A percentile compares a stretch with the other conserved stretches of the same genome.
phyloP scores from a whole-genome alignment of 2,329 filamentous ascomycete genomes.

The Fusarium tanahbumbuense region DNA sequence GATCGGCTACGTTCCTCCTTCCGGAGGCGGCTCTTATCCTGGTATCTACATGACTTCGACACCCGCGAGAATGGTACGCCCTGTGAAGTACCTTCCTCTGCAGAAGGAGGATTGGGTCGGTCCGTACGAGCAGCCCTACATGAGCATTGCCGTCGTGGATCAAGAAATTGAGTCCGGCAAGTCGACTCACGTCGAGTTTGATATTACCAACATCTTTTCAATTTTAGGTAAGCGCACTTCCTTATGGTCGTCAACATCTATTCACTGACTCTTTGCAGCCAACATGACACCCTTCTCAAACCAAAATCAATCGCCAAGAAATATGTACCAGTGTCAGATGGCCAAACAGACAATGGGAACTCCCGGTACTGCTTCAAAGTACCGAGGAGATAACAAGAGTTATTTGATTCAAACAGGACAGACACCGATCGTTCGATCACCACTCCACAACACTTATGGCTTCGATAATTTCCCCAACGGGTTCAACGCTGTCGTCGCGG shows the following conservation, averaged over 20 bases:
- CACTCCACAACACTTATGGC: conserved; percentile 94
- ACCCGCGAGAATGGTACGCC: conserved; percentile 86
- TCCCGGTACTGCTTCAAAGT: conserved; percentile 82
- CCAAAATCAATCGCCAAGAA: conserved; percentile 97
- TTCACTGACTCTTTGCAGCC: too few species aligned
- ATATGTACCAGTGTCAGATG: conserved; percentile 99
- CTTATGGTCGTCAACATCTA: too few species aligned
- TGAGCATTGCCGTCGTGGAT: conserved; percentile 95
- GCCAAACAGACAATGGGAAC: conserved; percentile 99
- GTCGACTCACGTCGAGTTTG: conserved; percentile 92
- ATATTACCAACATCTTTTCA: conserved; percentile 95
- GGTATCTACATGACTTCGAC: conserved; percentile 94
- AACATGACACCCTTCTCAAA: conserved; percentile 99
- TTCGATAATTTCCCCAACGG: conserved; percentile 99
- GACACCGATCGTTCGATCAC: conserved; percentile 90
- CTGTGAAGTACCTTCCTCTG: conserved; percentile 90
- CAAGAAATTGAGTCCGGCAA: conserved; percentile 88
- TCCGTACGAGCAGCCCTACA: conserved; percentile 95
- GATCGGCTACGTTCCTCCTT: conserved; percentile 89
- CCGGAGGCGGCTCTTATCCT: conserved; percentile 92
- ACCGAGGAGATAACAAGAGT: conserved; percentile 96
- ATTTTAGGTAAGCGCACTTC: too few species aligned
- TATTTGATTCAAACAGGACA: conserved; percentile 96
- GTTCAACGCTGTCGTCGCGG: conserved; percentile 93
- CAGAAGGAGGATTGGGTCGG: conserved; percentile 90